Conservation (phyloP, 2,329 filamentous ascomycete genomes). For the Beauveria brongniartii region DNA sequence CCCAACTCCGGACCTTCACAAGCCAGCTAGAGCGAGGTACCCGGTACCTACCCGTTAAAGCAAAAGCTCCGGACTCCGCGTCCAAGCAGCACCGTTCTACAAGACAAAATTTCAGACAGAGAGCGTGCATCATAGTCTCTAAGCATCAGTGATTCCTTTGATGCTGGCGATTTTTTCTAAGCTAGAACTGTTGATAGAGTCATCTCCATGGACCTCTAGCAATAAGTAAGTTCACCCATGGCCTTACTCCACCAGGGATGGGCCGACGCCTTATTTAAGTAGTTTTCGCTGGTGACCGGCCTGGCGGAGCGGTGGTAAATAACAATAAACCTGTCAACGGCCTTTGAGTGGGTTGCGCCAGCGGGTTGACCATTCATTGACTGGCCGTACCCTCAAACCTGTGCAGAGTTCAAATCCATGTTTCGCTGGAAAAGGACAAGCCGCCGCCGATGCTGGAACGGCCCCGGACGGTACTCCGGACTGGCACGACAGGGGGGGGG, state of each 20-base stretch:
- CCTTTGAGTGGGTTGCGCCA: too few relatives aligned
- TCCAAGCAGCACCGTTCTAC: background rate
- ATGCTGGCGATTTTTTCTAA: background rate
- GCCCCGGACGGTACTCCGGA: background rate
- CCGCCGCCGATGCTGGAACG: background rate
- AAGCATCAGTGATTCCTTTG: background rate
- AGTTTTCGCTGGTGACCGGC: too few relatives aligned
- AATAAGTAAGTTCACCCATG: background rate
- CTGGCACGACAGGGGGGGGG: background rate
- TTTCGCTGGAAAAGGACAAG: too few relatives aligned
- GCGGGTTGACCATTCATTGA: too few relatives aligned
- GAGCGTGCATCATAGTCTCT: too few relatives aligned
- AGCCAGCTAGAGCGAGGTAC: background rate
- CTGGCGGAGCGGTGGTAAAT: too few relatives aligned
- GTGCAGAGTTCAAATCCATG: too few relatives aligned
- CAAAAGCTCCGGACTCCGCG: background rate
- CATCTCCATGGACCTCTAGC: background rate
- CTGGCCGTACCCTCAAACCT: too few relatives aligned
- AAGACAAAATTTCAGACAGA: background rate
- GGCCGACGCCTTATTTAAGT: background rate
- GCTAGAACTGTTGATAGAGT: background rate
- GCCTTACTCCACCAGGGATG: background rate
- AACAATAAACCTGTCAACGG: too few relatives aligned
- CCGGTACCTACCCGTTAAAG: background rate
- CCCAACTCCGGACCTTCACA: background rate